Base-by-base conservation (phyloP, 805 yeast genomes). In the Teunomyces kruisii region DNA sequence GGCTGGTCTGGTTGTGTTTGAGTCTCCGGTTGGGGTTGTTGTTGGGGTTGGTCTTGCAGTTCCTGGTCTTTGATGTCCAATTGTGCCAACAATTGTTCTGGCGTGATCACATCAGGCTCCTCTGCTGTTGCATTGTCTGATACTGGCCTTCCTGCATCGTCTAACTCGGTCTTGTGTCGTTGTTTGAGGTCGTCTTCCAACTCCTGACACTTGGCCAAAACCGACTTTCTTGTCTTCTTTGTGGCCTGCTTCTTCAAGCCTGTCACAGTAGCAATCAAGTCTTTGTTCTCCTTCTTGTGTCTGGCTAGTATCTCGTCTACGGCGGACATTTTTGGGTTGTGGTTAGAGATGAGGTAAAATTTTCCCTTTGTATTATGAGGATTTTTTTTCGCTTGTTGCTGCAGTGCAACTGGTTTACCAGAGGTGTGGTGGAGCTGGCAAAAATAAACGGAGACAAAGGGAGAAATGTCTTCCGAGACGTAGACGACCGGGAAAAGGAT, bases 161-260 rank as follows among this genome's bases (percentile, higher is more conserved):
- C 43, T 44, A 81, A 40, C 58, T 89, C 96, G 8, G 55, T 33
- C 28, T 67, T 67, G 36, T 89, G 96, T 43, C 67, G 75, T 16
- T 45, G 55, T 46, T 78, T 77, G 55, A 88, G 59, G 9, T 74
- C 78, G 2, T 65, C 65, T 55, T 86, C 88, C 68, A 88, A 53
- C 36, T 74, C 79, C 32, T 71, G 71, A 53, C 91, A 83, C 55
- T 79, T 79, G 43, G 72, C 71, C 51, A 74, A 63, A 8, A 88
- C 83, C 48, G 80, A 81, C 61, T 85, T 86, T 54, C 86, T 78
- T 41, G 83, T 86, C 40, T 89, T 84, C 58, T 88, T 87, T 13
- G 88, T 81, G 2, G 92, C 91, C 63, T 84, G 92, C 56, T 88
- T 88, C 67, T 85, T 88, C 75, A 90, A 65, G 1, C 86, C 84